Evolutionary conservation across 805 yeast genomes (phyloP), one percentile per base, ranked within the genome.

Genomic region (Candida ovalis): DNA sequence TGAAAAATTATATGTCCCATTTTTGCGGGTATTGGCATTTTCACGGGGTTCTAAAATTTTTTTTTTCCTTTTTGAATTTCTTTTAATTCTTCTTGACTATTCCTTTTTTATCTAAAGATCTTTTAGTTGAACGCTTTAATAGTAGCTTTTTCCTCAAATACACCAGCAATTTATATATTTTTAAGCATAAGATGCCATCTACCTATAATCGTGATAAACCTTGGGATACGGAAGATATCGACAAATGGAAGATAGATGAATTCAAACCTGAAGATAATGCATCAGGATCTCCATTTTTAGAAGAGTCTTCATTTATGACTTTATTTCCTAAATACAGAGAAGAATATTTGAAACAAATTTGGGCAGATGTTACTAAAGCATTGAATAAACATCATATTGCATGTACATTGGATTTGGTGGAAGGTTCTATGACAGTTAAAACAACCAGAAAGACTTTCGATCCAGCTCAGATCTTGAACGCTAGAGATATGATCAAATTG

Each of bases 301-400:
- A 94, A 66, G 99, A 94, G 64, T 86, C 96, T 15, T 85, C 95
- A 40, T 94, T 94, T 66, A 87, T 90, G 82, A 90, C 97, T 2
- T 73, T 94, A 44, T 94, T 94, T 70, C 99, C 99, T 19, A 94
- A 94, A 71, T 94, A 94, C 70, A 82, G 99, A 71, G 99, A 94
- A 69, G 82, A 78, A 46, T 94, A 94, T 63, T 71, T 94, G 48
- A 84, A 89, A 59, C 84, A 87, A 49, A 80, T 92, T 42, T 94
- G 99, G 99, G 85, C 87, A 44, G 97, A 94, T 54, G 94, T 94
- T 10, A 89, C 97, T 1, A 81, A 78, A 59, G 77, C 92, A 0
- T 71, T 94, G 32, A 88, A 86, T 23, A 76, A 77, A 45, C 82
- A 82, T 57, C 84, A 87, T 48, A 75, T 94, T 40, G 84, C 85